Percentiles rank a stretch among this genome's conserved stretches.
Evolutionary conservation across 2,329 filamentous ascomycete species (phyloP).

Genomic region (Myriosclerotinia curreyana): DNA sequence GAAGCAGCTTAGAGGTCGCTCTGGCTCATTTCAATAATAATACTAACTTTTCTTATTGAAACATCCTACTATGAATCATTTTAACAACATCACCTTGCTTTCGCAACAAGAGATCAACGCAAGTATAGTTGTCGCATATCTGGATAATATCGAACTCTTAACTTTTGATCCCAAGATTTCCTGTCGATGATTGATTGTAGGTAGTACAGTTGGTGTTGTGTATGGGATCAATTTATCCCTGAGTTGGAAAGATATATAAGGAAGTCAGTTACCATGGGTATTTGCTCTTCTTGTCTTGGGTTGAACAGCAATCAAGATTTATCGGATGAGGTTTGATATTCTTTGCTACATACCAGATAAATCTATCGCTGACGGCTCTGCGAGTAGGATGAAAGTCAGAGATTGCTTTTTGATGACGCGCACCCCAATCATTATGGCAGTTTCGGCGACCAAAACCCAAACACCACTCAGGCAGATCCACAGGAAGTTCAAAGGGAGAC

Average conservation of each 20-base stretch:
- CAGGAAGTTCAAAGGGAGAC: slow-evolving; percentile 62
- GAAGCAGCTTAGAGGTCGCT: neutral
- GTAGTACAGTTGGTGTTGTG: slow-evolving; percentile 18
- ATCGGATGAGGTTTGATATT: slow-evolving; percentile 52
- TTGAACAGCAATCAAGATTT: slow-evolving; percentile 47
- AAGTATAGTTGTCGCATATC: slow-evolving; percentile 2
- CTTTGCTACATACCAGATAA: neutral
- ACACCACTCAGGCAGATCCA: slow-evolving; percentile 53
- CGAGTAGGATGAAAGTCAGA: slow-evolving; percentile 41
- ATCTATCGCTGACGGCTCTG: slow-evolving; percentile 6
- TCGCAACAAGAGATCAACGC: neutral
- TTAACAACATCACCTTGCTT: slow-evolving; percentile 8
- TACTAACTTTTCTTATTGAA: slow-evolving; percentile 14
- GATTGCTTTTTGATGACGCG: slow-evolving; percentile 59
- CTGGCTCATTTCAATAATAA: neutral
- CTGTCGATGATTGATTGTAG: slow-evolving; percentile 20
- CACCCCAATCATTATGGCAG: slow-evolving; percentile 60
- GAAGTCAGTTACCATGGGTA: slow-evolving; percentile 48
- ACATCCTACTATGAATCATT: slow-evolving; percentile 7
- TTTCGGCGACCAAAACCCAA: slow-evolving; percentile 56
- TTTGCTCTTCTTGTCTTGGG: slow-evolving; percentile 60
- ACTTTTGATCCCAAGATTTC: neutral
- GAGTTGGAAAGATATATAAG: slow-evolving; percentile 14
- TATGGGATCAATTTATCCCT: slow-evolving; percentile 7
- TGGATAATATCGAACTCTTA: neutral